Base-by-base conservation (phyloP, 805 yeast genomes). In the Pachysolen tannophilus region DNA sequence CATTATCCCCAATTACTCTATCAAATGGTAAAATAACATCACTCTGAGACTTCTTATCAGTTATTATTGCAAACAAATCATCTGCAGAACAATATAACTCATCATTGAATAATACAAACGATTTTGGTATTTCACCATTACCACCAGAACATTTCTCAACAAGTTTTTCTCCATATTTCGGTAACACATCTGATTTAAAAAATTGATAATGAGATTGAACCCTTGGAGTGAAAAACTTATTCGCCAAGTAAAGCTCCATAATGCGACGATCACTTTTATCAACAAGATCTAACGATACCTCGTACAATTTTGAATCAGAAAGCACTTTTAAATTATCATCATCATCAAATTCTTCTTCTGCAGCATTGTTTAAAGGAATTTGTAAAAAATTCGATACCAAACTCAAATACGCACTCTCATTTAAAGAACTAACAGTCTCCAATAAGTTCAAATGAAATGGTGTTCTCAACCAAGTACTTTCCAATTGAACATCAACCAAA, bases 41-140 rank as follows among this genome's bases (percentile, higher is more conserved):
- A 4, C 42, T 43, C 2, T 39, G 43, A 7, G 32, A 32, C 5
- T 51, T 46, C n/a, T 60, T 58, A 18, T 62, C 61, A 0, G 85
- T 72, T 52, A 81, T 79, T 38, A 92, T 63, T 3, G 96, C 94
- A 53, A 74, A 92, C 1, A 86, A 69, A 38, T 82, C 94, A 37
- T 75, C 83, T 3, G 78, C 61, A 8, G 79, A 72, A 46, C 87
- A 78, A 48, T 78, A 80, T 2, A 67, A 52, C 18, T 64, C 62
- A 32, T 71, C 71, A 39, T 78, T 75, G 43, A 65, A 65, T 38
- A 60, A 49, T 6, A 77, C 52, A 70, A 83, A 78, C 1, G 74
- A 62, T 5, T 45, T 47, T 5, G 62, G 52, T 2, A 48, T 37
- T 19, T 38, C 41, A 10, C 46, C 33, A n/a, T n/a, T n/a, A n/a